Conservation (phyloP, 331 rosid genomes). For the Phaseolus coccineus region DNA sequence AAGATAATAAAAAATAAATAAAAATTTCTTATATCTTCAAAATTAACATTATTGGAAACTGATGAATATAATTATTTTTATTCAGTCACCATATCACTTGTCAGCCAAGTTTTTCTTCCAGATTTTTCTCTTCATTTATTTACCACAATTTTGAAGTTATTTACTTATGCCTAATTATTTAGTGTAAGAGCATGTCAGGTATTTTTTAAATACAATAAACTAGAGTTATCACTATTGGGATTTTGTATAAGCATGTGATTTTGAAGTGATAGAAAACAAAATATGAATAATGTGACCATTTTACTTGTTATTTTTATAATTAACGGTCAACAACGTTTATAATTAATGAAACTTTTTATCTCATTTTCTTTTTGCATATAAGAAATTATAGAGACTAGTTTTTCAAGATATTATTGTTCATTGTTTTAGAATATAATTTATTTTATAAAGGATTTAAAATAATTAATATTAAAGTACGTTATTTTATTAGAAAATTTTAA, state of each 20-base stretch:
- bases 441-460: no score
- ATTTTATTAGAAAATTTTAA: no score
- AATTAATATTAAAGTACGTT: no score
- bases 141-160: background rate
- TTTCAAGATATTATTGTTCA: no score
- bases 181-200: no score
- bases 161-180: background rate
- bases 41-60: background rate
- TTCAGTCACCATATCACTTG: background rate
- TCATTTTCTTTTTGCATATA: no score
- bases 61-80: background rate
- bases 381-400: no score
- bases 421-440: no score
- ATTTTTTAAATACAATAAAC: background rate
- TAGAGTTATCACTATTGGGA: background rate
- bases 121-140: background rate
- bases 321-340: no score
- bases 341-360: background rate
- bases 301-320: background rate
- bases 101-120: background rate
- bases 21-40: background rate
- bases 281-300: background rate
- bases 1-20: background rate
- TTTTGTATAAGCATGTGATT: background rate
- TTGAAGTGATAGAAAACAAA: background rate